Evolutionary conservation across 495 filamentous ascomycete genomes (phyloP), one percentile per base, ranked within the genome.

Genomic region (Trichoderma erinaceum): DNA sequence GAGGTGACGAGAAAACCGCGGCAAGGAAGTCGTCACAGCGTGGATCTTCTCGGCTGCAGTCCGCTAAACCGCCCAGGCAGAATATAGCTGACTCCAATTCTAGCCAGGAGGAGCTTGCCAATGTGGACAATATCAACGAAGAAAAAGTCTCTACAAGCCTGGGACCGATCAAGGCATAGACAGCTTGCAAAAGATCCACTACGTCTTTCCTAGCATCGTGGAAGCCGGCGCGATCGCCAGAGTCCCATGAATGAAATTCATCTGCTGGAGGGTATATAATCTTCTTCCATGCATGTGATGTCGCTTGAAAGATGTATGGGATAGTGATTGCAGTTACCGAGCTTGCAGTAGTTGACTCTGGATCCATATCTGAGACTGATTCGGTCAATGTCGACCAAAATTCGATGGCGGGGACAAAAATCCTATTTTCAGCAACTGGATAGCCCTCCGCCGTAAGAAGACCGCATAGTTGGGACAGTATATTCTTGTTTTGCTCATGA

Each of bases 381-480:
- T 90, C 89, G 25, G 87, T 83, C 69, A 87, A 89, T 4, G 83
- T 84, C 13, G 83, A 89, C 93, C 93, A 97, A 78, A 94, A 97
- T 70, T 97, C 91, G 35, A 97, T 80, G 3, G 88, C 87, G 4
- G 86, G 84, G 3, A 89, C 84, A 52, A 91, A 92, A 50, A 96
- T 87, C 56, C 83, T 80, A 71, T 97, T 92, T 18, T 96, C 91
- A 29, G 86, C 86, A 4, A 88, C 88, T 4, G 92, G 87, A 75
- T 88, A 87, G 10, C 92, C 92, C 46, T 89, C 84, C 8, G 86
- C 86, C 35, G 83, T 85, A 63, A 93, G 82, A 23, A 97, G 81
- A 1, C 85, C 85, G 66, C 85, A 83, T 15, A 91, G 75, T 10
- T 82, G 77, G 16, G 75, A 68, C 15, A 89, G 78, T 66, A 79